Base-by-base conservation (phyloP, 2,329 filamentous ascomycete species). In the Blumeriella jaapii region DNA sequence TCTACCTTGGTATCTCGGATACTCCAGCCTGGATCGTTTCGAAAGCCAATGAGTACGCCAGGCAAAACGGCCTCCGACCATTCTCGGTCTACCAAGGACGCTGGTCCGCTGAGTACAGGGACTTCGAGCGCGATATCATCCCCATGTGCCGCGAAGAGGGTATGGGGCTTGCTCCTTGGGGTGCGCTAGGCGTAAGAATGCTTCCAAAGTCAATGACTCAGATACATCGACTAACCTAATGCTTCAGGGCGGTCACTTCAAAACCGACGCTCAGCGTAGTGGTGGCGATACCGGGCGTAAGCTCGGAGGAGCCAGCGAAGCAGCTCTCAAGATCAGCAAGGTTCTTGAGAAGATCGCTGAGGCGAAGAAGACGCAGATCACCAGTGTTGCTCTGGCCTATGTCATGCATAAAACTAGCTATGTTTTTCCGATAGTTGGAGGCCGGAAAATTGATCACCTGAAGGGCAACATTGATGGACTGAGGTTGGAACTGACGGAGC, bases 361-460 rank as follows among this genome's bases (percentile, higher is more conserved):
- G 6, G 61, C 66, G 40, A 69, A 76, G 46, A 67, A 68, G 1
- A 60, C 65, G 2, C 60, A 67, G 19, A 64, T 82, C 31, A 78
- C 74, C 3, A 68, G 68, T 23, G 59, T 82, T 20, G 80, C 81
- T 6, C 58, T 86, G 15, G 80, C 81, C 2, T 86, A 86, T 51
- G 74, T 85, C 10, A 69, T 82, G 65, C 68, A 74, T 45, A 84
- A 85, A 59, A 63, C 75, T 1, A 71, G 78, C 0, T 74, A 82
- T 48, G 75, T 85, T 9, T 83, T 82, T 51, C 82, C 82, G 1
- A 74, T 86, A 25, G 63, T 84, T 4, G 80, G 81, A 8, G 76
- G 77, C 0, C 67, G 79, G 8, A 84, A 75, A 47, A 56, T 82
- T 7, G 71, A 78, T 31, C 79, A 86, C 52, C 60, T 87, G 25